Conservation (phyloP, 345 rosid genomes). For the Fremontodendron californicum region DNA sequence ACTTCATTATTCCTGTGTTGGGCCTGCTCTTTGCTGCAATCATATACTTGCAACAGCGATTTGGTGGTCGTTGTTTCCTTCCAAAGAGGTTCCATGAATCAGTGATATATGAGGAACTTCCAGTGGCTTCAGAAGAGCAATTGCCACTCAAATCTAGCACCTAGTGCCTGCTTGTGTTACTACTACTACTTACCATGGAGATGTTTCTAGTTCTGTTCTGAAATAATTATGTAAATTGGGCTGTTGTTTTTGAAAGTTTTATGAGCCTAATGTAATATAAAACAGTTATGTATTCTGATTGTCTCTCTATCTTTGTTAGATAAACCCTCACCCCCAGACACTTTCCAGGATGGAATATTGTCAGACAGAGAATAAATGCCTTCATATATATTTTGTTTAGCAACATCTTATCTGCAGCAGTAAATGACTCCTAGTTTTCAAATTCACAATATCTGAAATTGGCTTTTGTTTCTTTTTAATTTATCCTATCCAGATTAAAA, state of each 20-base stretch:
- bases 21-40: constrained; percentile 38
- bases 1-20: constrained; percentile 32
- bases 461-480: no score
- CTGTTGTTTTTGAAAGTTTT: not conserved
- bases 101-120: constrained; percentile 36
- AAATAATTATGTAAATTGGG: not conserved
- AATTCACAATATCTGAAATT: no score
- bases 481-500: no score
- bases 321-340: not conserved
- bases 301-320: no score
- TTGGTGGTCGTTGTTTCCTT: constrained; percentile 43
- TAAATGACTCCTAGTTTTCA: no score
- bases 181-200: not conserved
- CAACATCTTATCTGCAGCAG: not conserved
- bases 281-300: not conserved
- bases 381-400: no score
- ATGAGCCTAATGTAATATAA: not conserved
- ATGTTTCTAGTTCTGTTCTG: not conserved
- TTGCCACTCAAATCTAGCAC: not conserved
- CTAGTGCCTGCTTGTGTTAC: not conserved
- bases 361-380: not conserved
- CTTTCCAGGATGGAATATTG: not conserved
- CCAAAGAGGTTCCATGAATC: constrained; percentile 29
- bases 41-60: constrained; percentile 42
- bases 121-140: constrained; percentile 11